Base-by-base conservation (phyloP, 2,329 filamentous ascomycete species). In the Epichloe scottii region DNA sequence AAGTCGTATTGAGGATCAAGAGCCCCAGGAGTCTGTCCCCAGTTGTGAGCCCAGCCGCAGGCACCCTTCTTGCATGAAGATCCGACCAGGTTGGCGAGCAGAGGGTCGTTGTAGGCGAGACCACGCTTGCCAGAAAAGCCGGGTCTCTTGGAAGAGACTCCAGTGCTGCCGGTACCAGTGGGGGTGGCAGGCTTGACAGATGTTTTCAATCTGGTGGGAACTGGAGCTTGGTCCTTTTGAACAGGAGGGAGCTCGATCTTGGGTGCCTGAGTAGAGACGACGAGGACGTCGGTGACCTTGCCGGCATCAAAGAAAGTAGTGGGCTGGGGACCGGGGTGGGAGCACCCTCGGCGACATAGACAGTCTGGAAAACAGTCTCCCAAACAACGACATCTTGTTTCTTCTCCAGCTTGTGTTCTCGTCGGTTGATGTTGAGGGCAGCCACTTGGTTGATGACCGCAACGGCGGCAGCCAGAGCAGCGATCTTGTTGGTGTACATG, bases 1-100 rank as follows among this genome's bases (percentile, higher is more conserved):
- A 73, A 89, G 60, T 75, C 71, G 59, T 82, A 61, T 47, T 61
- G 62, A 19, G 65, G 62, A 49, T 73, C 62, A 10, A 74, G 68
- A 39, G 69, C 68, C 53, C 68, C 65, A 46, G 70, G 59, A 11
- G 55, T 56, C 45, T 74, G 72, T 43, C 68, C 80, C 84, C 84
- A 88, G 76, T 86, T 86, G 74, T 85, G 85, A 46, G 68, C 75
- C 79, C 83, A 87, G 40, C 68, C 66, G 60, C 78, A 72, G 51
- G n/a, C 44, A 21, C 51, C 44, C 8, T 58, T 56, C 53, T 75
- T 62, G 57, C 65, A 68, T 38, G 46, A 47, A 38, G 38, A 54
- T 54, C 66, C 65, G 63, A 87, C 82, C 55, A 66, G 59, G 50
- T 70, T 66, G 63, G 76, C 74, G 37, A 84, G 69, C 30, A 57